Base-by-base conservation (phyloP, 768 basidiomycete species). In the Candolleomyces efflorescens region DNA sequence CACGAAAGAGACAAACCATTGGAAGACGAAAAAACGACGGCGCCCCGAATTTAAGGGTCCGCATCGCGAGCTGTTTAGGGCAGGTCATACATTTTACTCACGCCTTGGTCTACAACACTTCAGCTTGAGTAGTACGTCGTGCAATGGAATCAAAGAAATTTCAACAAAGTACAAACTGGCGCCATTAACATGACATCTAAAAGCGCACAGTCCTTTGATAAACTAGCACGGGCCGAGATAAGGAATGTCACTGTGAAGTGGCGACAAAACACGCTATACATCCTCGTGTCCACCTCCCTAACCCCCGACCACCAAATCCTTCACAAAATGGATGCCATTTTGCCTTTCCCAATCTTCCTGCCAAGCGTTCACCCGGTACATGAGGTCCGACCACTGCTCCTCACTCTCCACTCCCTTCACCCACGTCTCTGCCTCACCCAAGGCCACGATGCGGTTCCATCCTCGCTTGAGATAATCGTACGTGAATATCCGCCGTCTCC, bases 301-400 rank as follows among this genome's bases (percentile, higher is more conserved):
- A 13, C 45, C 46, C 7, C 45, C 58, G 48, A 68, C 56, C 37
- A 66, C 64, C 1, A 60, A 37, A 50, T 69, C 67, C 18, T 59
- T 50, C 7, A 55, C 49, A 54, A 67, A 67, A 10, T 44, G 57
- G 10, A 70, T 58, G n/a, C 59, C 66, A 17, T 71, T 64, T 15
- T 66, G 63, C n/a, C 62, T 66, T 61, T 84, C 82, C 79, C 84
- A 84, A n/a, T 78, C 70, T 50, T 70, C 63, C 62, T 82, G 77
- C 81, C 82, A 82, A 53, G 65, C 70, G 41, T 77, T 74, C 24
- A 84, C 63, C 49, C 79, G 69, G 32, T 60, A 45, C 79, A 84
- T 79, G 55, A 83, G 56, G 26, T 74, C 70, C 1, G 72, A 75
- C 82, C 82, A 83, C 60, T 83, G 71, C 20, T 68, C 73, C 68